These are phyloP conservation scores for Abrus pulchellus DNA, from an alignment of 306 rosid species.

Conservation along the genomic window DNA sequence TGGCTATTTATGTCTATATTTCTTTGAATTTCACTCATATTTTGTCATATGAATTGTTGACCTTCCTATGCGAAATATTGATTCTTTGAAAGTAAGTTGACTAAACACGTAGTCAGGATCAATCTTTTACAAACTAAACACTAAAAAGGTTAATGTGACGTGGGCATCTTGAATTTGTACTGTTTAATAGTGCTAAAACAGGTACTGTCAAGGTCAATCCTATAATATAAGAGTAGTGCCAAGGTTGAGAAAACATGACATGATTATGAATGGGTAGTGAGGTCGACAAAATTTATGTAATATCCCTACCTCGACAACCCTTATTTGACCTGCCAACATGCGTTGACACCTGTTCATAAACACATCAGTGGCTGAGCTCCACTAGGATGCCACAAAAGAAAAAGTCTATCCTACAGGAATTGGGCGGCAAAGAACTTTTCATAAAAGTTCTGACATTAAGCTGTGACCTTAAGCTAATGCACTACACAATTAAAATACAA, in stretches of 20 bases:
- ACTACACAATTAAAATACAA: background rate
- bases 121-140: background rate
- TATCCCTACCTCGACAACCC: background rate
- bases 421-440: background rate
- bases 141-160: background rate
- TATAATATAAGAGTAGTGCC: background rate
- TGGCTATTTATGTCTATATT: too few relatives aligned
- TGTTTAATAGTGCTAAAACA: background rate
- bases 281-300: background rate
- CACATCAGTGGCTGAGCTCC: background rate
- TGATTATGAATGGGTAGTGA: background rate
- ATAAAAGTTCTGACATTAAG: background rate
- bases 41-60: background rate
- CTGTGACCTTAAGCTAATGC: background rate
- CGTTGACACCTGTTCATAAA: background rate
- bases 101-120: background rate
- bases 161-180: background rate
- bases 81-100: background rate
- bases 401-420: background rate
- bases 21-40: background rate
- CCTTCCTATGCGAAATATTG: background rate
- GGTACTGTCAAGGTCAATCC: background rate
- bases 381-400: background rate
- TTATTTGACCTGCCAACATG: background rate
- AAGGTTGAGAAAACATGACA: background rate